Evolutionary conservation across 352 stramenopile genomes (phyloP).

Genomic region (Phytophthora colocasiae): DNA sequence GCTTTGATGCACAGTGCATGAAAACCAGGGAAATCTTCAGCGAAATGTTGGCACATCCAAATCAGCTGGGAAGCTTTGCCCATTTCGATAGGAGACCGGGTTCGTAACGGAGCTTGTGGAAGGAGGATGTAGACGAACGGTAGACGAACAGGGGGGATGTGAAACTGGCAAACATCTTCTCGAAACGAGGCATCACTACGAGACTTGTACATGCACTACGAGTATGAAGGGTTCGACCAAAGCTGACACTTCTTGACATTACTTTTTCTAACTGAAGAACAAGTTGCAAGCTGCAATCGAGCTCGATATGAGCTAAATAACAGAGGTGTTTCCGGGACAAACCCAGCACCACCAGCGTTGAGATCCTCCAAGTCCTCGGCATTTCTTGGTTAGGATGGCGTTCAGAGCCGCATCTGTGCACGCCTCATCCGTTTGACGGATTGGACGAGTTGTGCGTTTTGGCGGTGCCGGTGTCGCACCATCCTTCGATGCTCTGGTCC

Average conservation of each 20-base stretch:
- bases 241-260: not conserved
- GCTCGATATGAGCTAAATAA: not conserved
- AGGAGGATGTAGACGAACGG: constrained; percentile 20
- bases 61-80: constrained; percentile 20
- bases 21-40: constrained; percentile 5
- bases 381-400: constrained; percentile 1
- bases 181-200: no score
- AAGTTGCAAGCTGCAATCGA: not conserved
- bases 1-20: no score
- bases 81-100: constrained; percentile 22
- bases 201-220: no score
- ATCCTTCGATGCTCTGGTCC: constrained; percentile 4
- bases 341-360: not conserved
- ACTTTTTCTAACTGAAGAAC: not conserved
- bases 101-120: constrained; percentile 8
- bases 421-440: constrained; percentile 28
- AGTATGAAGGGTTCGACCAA: not conserved
- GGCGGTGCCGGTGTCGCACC: constrained; percentile 23
- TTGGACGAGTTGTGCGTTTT: constrained; percentile 30
- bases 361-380: constrained; percentile 1
- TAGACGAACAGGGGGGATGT: constrained; percentile 12
- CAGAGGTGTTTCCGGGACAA: not conserved
- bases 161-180: no score
- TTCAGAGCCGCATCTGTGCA: constrained; percentile 25
- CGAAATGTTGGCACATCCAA: constrained; percentile 8